Conservation (phyloP, 495 filamentous ascomycete species). For the Staphylotrichum tortipilum region DNA sequence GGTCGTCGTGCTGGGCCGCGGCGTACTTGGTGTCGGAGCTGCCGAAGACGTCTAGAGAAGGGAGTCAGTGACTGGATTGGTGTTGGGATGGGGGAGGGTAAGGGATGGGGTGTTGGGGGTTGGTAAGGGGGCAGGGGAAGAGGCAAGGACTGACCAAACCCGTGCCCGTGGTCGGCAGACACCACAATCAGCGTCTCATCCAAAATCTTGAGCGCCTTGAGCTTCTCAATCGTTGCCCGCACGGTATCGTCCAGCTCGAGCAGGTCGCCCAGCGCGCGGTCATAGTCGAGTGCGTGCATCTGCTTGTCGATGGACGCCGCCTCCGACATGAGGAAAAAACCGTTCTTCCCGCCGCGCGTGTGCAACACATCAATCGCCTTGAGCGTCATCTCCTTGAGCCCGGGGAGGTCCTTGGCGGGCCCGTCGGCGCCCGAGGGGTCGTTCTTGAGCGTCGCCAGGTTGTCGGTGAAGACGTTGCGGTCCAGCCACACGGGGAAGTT, state of each 20-base stretch:
- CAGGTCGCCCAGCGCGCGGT: slow-evolving; percentile 64
- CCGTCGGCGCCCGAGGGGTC: slow-evolving; percentile 49
- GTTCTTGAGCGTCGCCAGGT: slow-evolving; percentile 51
- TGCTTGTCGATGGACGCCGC: slow-evolving; percentile 71
- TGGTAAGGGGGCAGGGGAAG: too few species aligned
- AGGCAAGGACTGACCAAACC: slow-evolving; percentile 50
- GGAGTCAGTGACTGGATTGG: background rate
- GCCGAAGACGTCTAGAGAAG: slow-evolving; percentile 32
- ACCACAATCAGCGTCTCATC: slow-evolving; percentile 63
- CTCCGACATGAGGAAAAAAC: slow-evolving; percentile 72
- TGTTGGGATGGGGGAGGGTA: too few species aligned
- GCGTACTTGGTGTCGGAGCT: slow-evolving; percentile 51
- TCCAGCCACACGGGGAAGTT: slow-evolving; percentile 67
- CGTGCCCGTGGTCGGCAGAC: slow-evolving; percentile 70
- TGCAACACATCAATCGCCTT: slow-evolving; percentile 67
- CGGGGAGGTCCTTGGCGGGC: slow-evolving; percentile 57
- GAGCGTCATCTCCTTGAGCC: slow-evolving; percentile 72
- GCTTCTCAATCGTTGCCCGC: slow-evolving; percentile 54
- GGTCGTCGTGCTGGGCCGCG: slow-evolving; percentile 47
- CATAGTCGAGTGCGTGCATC: slow-evolving; percentile 70
- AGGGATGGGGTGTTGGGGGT: background rate
- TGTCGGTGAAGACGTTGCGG: slow-evolving; percentile 59
- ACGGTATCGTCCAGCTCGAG: slow-evolving; percentile 70
- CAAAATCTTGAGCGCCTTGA: slow-evolving; percentile 45
- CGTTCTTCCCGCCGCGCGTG: slow-evolving; percentile 51